Conservation (phyloP, 768 basidiomycete species). For the Mycena leptocephala region DNA sequence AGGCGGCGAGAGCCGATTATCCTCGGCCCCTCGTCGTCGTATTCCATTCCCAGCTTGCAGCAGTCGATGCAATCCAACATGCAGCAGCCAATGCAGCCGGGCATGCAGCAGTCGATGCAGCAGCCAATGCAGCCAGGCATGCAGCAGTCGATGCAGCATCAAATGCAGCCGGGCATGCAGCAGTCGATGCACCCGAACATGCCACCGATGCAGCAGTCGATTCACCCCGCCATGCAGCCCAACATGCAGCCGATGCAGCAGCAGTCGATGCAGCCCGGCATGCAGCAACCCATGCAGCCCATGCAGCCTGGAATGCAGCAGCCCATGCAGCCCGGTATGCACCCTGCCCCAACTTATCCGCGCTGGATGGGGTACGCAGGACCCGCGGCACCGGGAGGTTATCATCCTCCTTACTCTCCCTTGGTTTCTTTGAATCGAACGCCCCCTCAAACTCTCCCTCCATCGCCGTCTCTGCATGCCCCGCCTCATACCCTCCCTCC, state of each 20-base stretch:
- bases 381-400: slow-evolving; percentile 6
- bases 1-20: slow-evolving; percentile 24
- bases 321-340: background rate
- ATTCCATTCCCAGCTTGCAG: slow-evolving; percentile 16
- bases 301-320: background rate
- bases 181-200: too few relatives aligned
- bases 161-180: background rate
- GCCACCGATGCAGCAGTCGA: background rate
- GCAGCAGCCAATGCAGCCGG: background rate
- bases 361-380: slow-evolving; percentile 33
- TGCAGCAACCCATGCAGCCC: background rate
- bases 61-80: background rate
- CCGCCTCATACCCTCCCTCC: background rate
- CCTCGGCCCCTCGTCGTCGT: slow-evolving; percentile 30
- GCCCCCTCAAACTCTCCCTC: background rate
- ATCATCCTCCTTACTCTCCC: slow-evolving; percentile 32
- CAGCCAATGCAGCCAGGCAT: background rate
- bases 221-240: background rate
- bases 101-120: background rate
- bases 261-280: background rate
- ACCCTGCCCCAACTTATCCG: background rate
- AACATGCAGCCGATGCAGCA: background rate
- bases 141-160: background rate
- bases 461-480: slow-evolving; percentile 8
- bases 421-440: slow-evolving; percentile 24